phyloP scores from a whole-genome alignment of 2,329 filamentous ascomycete genomes.

The Exophiala alcalophila region DNA sequence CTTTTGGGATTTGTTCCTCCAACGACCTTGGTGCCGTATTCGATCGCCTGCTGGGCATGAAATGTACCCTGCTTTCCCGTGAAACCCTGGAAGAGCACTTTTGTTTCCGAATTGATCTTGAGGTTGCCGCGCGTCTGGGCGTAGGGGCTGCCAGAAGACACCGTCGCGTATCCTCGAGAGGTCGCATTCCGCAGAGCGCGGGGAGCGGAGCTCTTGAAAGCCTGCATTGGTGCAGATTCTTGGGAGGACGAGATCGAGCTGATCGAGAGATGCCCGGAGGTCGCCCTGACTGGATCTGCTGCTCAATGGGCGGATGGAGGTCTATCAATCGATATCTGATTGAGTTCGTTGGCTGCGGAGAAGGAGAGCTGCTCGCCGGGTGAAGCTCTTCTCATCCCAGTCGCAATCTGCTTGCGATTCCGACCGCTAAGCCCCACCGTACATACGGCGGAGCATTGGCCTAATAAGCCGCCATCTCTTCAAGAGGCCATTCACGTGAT shows the following conservation, averaged over 20 bases:
- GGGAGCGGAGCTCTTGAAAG: constrained; percentile 70
- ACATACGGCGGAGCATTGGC: constrained; percentile 22
- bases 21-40: constrained; percentile 97
- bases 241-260: not conserved
- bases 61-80: constrained; percentile 50
- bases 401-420: too few relatives aligned
- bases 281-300: too few relatives aligned
- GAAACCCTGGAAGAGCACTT: constrained; percentile 87
- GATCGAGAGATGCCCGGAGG: too few relatives aligned
- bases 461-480: too few relatives aligned
- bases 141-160: constrained; percentile 60
- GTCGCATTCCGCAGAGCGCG: constrained; percentile 66
- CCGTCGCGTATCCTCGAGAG: constrained; percentile 70
- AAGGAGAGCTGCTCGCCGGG: not conserved
- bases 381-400: too few relatives aligned
- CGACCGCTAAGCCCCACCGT: too few relatives aligned
- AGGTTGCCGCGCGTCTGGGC: constrained; percentile 73
- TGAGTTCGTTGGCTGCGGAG: constrained; percentile 3
- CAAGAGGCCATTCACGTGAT: constrained; percentile 5
- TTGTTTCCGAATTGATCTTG: constrained; percentile 87
- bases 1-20: constrained; percentile 99
- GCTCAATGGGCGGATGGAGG: too few relatives aligned
- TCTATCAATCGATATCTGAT: constrained; percentile 3
- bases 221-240: constrained; percentile 65
- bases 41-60: constrained; percentile 95